Conservation (phyloP, 352 stramenopile genomes). For the Phytophthora colocasiae region DNA sequence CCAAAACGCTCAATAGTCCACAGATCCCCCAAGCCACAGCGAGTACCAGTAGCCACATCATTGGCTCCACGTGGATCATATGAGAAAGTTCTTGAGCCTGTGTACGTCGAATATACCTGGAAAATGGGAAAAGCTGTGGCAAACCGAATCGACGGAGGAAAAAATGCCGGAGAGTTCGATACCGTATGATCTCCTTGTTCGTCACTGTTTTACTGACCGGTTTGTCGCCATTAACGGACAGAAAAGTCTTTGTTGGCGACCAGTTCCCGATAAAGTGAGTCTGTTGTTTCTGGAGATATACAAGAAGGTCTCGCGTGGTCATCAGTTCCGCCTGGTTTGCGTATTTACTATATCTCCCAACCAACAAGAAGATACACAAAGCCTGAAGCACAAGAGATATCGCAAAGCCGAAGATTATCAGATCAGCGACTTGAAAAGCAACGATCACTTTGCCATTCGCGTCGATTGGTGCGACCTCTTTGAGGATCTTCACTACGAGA, state of each 20-base stretch:
- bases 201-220: neutral
- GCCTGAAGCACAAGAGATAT: slow-evolving; percentile 57
- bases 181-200: slow-evolving; percentile 27
- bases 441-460: slow-evolving; percentile 36
- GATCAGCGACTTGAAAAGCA: slow-evolving; percentile 59
- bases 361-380: slow-evolving; percentile 43
- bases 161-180: slow-evolving; percentile 47
- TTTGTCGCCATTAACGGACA: neutral
- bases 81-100: slow-evolving; percentile 76
- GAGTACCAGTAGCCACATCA: slow-evolving; percentile 65
- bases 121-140: slow-evolving; percentile 66
- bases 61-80: slow-evolving; percentile 75
- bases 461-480: slow-evolving; percentile 42
- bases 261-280: neutral
- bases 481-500: slow-evolving; percentile 53
- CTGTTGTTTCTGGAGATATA: slow-evolving; percentile 10
- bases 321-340: slow-evolving; percentile 49
- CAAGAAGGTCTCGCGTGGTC: slow-evolving; percentile 35
- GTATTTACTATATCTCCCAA: slow-evolving; percentile 35
- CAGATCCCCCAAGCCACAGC: slow-evolving; percentile 47
- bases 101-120: slow-evolving; percentile 68
- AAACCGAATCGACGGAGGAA: slow-evolving; percentile 53
- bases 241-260: neutral
- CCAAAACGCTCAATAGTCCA: slow-evolving; percentile 31
- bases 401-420: slow-evolving; percentile 60